A percentile compares a stretch with the other conserved stretches of the same genome.
These are phyloP conservation scores for Psilocybe mexicana DNA, from an alignment of 1,284 basidiomycete genomes.

Conservation along the genomic window DNA sequence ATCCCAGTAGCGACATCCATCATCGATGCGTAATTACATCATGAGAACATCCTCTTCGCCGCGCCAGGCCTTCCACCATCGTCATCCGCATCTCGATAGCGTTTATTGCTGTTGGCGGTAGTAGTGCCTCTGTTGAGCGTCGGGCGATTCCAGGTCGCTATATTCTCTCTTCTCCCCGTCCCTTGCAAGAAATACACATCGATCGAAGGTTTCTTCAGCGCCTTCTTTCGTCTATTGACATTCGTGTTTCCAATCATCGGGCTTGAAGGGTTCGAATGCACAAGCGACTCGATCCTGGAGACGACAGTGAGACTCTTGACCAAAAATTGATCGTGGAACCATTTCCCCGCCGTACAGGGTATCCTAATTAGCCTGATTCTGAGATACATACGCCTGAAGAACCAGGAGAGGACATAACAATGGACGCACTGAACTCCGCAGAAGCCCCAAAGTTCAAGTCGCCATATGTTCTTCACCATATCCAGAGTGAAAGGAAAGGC, in stretches of 20 bases:
- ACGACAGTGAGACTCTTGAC: too few species aligned
- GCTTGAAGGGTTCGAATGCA: constrained; percentile 63
- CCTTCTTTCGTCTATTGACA: constrained; percentile 13
- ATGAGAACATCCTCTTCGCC: constrained; percentile 14
- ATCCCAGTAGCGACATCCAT: background rate
- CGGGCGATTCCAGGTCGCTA: background rate
- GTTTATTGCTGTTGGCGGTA: constrained; percentile 8
- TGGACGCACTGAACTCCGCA: too few species aligned
- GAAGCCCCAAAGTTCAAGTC: too few species aligned
- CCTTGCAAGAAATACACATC: constrained; percentile 34
- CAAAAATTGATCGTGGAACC: too few species aligned
- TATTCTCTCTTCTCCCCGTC: background rate
- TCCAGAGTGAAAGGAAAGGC: too few species aligned
- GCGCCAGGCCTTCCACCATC: constrained; percentile 8
- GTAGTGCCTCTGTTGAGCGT: background rate
- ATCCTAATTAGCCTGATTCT: too few species aligned
- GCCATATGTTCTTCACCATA: too few species aligned
- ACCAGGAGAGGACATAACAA: too few species aligned
- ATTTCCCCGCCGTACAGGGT: constrained; percentile 27
- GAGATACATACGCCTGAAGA: too few species aligned
- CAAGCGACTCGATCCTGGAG: constrained; percentile 59
- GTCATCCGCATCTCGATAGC: constrained; percentile 15
- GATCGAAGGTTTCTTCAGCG: constrained; percentile 38
- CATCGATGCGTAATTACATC: background rate
- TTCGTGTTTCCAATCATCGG: constrained; percentile 35